These are phyloP conservation scores for Juncus inflexus DNA, from an alignment of 176 grass and related monocot species.

Conservation along the genomic window DNA sequence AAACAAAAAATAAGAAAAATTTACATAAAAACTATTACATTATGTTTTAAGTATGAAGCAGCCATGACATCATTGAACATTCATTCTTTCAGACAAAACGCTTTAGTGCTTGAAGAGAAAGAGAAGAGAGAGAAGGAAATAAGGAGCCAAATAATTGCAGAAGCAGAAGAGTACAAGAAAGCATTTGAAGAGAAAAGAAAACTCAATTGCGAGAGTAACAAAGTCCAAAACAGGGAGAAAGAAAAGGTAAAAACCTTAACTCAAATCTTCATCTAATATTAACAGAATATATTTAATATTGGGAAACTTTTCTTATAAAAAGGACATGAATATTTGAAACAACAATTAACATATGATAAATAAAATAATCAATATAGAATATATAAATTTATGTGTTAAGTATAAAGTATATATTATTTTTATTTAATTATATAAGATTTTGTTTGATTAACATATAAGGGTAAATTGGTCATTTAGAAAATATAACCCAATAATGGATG, in stretches of 20 bases:
- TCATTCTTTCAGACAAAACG: conserved; percentile 71
- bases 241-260: conserved; percentile 47
- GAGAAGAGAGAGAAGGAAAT: conserved; percentile 78
- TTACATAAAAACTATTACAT: background rate
- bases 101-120: conserved; percentile 70
- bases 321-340: background rate
- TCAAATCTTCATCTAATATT: background rate
- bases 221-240: conserved; percentile 73
- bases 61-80: background rate
- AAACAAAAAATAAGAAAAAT: background rate
- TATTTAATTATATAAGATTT: too few species aligned
- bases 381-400: too few species aligned
- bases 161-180: conserved; percentile 87
- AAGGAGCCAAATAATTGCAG: conserved; percentile 58
- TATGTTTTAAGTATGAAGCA: background rate
- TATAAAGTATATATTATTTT: too few species aligned
- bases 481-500: too few species aligned
- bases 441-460: too few species aligned
- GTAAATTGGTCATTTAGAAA: too few species aligned
- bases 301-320: background rate
- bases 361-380: too few species aligned
- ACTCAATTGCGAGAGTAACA: conserved; percentile 50
- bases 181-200: conserved; percentile 82
- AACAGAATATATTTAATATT: background rate
- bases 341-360: too few species aligned